phyloP scores from a whole-genome alignment of 495 filamentous ascomycete genomes.

The Talaromyces stipitatus region DNA sequence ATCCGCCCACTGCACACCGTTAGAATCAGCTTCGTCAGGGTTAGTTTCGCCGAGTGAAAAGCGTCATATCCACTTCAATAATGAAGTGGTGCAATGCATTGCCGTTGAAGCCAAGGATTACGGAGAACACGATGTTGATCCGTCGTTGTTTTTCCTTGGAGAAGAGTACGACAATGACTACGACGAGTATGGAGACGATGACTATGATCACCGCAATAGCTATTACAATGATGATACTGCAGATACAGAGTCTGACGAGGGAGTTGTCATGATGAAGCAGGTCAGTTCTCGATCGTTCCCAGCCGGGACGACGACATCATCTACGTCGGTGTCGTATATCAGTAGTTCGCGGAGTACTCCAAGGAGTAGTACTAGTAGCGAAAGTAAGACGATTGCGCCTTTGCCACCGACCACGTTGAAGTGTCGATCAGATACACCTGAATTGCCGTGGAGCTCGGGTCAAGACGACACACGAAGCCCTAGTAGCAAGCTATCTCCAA shows the following conservation, averaged over 20 bases:
- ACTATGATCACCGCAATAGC: slow-evolving; percentile 47
- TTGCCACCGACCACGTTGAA: slow-evolving; percentile 89
- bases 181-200: slow-evolving; percentile 50
- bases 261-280: slow-evolving; percentile 78
- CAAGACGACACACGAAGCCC: background rate
- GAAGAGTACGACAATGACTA: slow-evolving; percentile 43
- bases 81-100: slow-evolving; percentile 92
- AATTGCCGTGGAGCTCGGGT: slow-evolving; percentile 35
- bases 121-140: slow-evolving; percentile 25
- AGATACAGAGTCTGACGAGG: slow-evolving; percentile 66
- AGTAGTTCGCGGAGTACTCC: slow-evolving; percentile 41
- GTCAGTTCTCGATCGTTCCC: slow-evolving; percentile 19
- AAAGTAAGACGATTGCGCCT: slow-evolving; percentile 89
- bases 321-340: background rate
- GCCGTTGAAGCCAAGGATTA: slow-evolving; percentile 79
- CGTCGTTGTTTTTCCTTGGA: slow-evolving; percentile 3
- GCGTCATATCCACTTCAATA: slow-evolving; percentile 93
- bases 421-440: slow-evolving; percentile 73
- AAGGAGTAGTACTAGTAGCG: slow-evolving; percentile 46
- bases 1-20: slow-evolving; percentile 21
- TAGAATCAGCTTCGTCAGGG: slow-evolving; percentile 34
- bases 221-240: slow-evolving; percentile 39
- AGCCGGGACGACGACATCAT: background rate
- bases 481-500: slow-evolving; percentile 45
- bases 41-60: slow-evolving; percentile 61